Base-by-base conservation (phyloP, 2,329 filamentous ascomycete genomes). In the Aspergillus brunneoviolaceus region DNA sequence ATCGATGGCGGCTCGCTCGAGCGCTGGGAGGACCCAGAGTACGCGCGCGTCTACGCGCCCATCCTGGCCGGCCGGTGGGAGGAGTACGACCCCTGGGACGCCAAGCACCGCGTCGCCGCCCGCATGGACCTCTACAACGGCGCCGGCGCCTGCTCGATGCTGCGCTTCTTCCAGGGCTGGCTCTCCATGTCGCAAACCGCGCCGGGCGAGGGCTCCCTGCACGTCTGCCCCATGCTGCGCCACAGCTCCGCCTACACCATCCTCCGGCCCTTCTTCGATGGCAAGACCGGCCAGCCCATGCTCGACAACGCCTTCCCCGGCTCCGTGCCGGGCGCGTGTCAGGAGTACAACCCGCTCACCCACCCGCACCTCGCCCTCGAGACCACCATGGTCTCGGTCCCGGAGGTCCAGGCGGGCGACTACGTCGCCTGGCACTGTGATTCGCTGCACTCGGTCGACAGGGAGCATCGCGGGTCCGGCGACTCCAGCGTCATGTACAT, bases 81-180 rank as follows among this genome's bases (percentile, higher is more conserved):
- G 64, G 74, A 82, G 2, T 93, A 91, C 70, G 90, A 97, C 69
- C 86, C 92, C 0, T 97, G 89, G 85, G 91, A 96, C 68, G 87
- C 87, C 0, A 86, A 84, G 63, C 84, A 85, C 6, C 84, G 93
- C 4, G 81, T 94, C 0, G 76, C 79, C 0, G 91, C 89, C 3
- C 83, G 86, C 2, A 87, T 85, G 61, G 89, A 96, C 74, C 77
- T 93, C 35, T 95, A 97, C 72, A 83, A 91, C 54, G 91, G 92
- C 0, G 83, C 92, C 0, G 92, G 93, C 0, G 87, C 90, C 0
- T 96, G 91, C 76, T 89, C 84, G 50, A 91, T 92, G 80, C 92
- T 96, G 76, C 85, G 94, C 45, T 89, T 92, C 83, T 94, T 91
- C 74, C 93, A 97, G 76, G 93, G 92, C 19, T 97, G 93, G 93